These are phyloP conservation scores for Cyclostephanos tholiformis DNA, from an alignment of 108 stramenopile genomes.

Conservation along the genomic window DNA sequence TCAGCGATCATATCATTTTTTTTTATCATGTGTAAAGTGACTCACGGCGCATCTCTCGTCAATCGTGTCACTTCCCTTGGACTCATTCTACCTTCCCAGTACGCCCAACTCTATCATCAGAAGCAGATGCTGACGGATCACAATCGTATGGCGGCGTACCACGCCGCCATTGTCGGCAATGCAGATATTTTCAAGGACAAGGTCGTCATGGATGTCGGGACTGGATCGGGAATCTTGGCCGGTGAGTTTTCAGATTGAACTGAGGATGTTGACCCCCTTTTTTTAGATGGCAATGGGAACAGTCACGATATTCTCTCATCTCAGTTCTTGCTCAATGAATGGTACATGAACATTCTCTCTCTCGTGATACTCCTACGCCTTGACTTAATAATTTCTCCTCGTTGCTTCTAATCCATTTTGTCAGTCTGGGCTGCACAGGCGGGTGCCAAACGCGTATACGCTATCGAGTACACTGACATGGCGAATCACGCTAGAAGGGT, in stretches of 20 bases:
- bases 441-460: constrained; percentile 93
- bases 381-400: not conserved
- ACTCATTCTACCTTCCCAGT: constrained; percentile 89
- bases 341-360: not conserved
- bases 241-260: constrained; percentile 1
- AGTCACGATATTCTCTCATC: no score
- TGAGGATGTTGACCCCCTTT: no score
- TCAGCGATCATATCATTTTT: no score
- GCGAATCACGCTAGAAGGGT: constrained; percentile 92
- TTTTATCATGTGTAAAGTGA: no score
- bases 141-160: constrained; percentile 98
- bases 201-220: constrained; percentile 98
- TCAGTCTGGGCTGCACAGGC: constrained; percentile 95
- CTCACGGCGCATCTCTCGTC: no score
- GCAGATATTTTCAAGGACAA: constrained; percentile 92
- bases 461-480: constrained; percentile 98
- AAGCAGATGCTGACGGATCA: constrained; percentile 99
- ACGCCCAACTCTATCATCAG: constrained; percentile 97
- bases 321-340: not conserved
- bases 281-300: no score
- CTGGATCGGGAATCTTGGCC: constrained; percentile 96
- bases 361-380: not conserved
- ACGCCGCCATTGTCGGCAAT: constrained; percentile 95
- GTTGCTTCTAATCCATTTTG: not conserved
- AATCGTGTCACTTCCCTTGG: no score